A percentile compares a stretch with the other conserved stretches of the same genome.
phyloP scores from a whole-genome alignment of 2,329 filamentous ascomycete genomes.

The Aureobasidium sp. region DNA sequence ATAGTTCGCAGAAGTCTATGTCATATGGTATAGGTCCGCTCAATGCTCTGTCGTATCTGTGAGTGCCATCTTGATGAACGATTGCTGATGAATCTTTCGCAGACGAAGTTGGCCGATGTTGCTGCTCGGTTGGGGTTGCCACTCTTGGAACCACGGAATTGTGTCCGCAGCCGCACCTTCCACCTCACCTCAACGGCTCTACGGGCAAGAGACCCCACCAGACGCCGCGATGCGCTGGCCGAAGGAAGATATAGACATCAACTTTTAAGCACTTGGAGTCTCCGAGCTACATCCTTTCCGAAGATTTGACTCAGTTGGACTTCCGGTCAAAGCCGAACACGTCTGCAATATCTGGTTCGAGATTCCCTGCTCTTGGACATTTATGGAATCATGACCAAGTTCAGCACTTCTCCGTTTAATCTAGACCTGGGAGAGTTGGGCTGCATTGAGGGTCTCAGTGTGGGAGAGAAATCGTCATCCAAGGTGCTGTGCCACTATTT shows the following conservation, averaged over 20 bases:
- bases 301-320: too few species aligned
- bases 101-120: not conserved
- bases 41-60: too few species aligned
- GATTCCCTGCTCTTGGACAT: not conserved
- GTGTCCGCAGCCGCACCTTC: not conserved
- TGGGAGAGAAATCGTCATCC: conserved; percentile 29
- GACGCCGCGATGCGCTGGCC: not conserved
- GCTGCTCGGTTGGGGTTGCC: not conserved
- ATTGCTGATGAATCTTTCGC: too few species aligned
- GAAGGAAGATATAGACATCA: too few species aligned
- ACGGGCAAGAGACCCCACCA: not conserved
- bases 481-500: conserved; percentile 43
- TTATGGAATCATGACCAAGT: conserved; percentile 5
- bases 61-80: too few species aligned
- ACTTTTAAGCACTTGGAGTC: too few species aligned
- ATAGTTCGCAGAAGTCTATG: too few species aligned
- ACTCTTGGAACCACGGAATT: not conserved
- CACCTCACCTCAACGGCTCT: not conserved
- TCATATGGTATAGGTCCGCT: too few species aligned
- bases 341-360: too few species aligned
- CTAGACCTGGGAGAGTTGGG: conserved; percentile 40
- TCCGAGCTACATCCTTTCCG: too few species aligned
- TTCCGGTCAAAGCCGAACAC: too few species aligned
- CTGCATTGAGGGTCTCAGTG: conserved; percentile 43
- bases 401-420: conserved; percentile 25